Conservation (phyloP, 768 basidiomycete genomes). For the Macrolepiota fuliginosa region DNA sequence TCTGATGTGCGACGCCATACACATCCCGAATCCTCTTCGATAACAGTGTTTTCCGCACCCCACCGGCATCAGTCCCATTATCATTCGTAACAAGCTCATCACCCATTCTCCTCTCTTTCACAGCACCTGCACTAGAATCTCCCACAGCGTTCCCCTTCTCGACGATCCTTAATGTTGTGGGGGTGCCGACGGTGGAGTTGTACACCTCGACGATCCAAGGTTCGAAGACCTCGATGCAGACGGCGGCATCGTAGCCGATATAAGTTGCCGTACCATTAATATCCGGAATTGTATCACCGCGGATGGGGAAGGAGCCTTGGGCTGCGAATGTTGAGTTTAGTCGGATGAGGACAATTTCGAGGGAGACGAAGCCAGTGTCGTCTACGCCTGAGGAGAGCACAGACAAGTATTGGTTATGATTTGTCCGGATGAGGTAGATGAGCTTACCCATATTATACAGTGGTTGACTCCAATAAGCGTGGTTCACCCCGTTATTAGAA, state of each 20-base stretch:
- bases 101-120: constrained; percentile 20
- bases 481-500: constrained; percentile 34
- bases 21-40: constrained; percentile 24
- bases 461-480: constrained; percentile 26
- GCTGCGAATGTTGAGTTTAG: constrained; percentile 33
- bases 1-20: constrained; percentile 31
- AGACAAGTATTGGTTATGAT: not conserved
- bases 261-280: constrained; percentile 23
- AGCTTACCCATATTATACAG: constrained; percentile 22
- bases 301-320: constrained; percentile 25
- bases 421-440: too few relatives aligned
- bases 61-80: constrained; percentile 15
- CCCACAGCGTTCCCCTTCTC: constrained; percentile 26
- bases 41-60: too few relatives aligned
- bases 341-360: constrained; percentile 35
- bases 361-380: constrained; percentile 29
- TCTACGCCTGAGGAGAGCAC: constrained; percentile 20
- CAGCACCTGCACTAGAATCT: constrained; percentile 9
- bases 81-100: not conserved
- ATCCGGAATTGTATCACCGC: constrained; percentile 20
- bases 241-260: constrained; percentile 36
- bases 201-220: constrained; percentile 38
- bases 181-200: constrained; percentile 29
- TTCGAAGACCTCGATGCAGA: constrained; percentile 39
- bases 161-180: constrained; percentile 28